phyloP scores from a whole-genome alignment of 768 basidiomycete species.

The Termitomyces sp. region DNA sequence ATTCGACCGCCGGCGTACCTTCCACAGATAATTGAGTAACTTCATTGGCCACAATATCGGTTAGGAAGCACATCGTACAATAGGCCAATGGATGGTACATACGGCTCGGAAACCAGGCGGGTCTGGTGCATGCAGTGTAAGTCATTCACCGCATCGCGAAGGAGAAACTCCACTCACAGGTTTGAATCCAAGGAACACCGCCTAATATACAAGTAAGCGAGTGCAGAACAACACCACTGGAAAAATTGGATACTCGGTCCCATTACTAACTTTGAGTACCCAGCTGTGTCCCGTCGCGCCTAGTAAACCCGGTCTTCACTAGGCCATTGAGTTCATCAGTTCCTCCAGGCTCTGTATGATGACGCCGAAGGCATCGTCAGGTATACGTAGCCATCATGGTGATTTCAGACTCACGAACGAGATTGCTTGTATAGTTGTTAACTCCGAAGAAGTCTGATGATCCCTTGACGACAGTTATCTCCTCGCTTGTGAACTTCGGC shows the following conservation, averaged over 20 bases:
- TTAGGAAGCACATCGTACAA: not conserved
- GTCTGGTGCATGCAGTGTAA: constrained; percentile 26
- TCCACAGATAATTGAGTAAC: constrained; percentile 66
- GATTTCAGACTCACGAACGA: constrained; percentile 42
- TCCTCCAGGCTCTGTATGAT: constrained; percentile 46
- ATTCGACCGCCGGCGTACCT: constrained; percentile 26
- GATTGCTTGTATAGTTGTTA: constrained; percentile 62
- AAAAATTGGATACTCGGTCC: not conserved
- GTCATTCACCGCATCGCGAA: not conserved
- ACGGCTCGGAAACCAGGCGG: constrained; percentile 58
- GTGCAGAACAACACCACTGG: not conserved
- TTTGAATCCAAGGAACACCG: constrained; percentile 61
- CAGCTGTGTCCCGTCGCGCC: constrained; percentile 54
- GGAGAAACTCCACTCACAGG: constrained; percentile 33
- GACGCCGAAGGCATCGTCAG: not conserved
- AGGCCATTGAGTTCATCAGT: constrained; percentile 55
- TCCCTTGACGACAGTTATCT: constrained; percentile 52
- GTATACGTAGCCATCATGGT: not conserved
- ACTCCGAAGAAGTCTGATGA: constrained; percentile 68
- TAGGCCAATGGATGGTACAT: constrained; percentile 14
- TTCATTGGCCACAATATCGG: constrained; percentile 11
- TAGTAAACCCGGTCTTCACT: constrained; percentile 47
- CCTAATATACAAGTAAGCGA: constrained; percentile 27
- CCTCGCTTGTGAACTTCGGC: constrained; percentile 51
- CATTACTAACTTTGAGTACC: constrained; percentile 48